Conservation (phyloP, 495 filamentous ascomycete genomes). For the Aspergillus sparsus region DNA sequence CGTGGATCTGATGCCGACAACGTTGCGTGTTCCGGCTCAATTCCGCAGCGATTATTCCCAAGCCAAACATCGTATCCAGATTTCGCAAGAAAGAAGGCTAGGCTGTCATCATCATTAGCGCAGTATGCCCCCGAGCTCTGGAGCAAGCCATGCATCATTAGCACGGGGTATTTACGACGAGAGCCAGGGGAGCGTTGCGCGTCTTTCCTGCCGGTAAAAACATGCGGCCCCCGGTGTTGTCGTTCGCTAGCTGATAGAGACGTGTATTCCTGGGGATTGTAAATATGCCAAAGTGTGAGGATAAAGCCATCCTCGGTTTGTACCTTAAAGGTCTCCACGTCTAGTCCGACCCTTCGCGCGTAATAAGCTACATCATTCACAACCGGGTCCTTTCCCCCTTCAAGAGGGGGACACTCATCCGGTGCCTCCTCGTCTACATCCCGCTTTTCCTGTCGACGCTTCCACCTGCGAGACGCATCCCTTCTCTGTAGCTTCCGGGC, state of each 20-base stretch:
- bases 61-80: slow-evolving; percentile 96
- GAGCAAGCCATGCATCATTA: slow-evolving; percentile 85
- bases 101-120: slow-evolving; percentile 82
- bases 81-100: slow-evolving; percentile 92
- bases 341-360: slow-evolving; percentile 82
- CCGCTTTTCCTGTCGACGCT: slow-evolving; percentile 43
- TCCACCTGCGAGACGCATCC: slow-evolving; percentile 63
- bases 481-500: slow-evolving; percentile 52
- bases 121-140: slow-evolving; percentile 90
- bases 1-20: slow-evolving; percentile 75
- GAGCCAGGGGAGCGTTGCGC: slow-evolving; percentile 14
- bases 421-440: slow-evolving; percentile 38
- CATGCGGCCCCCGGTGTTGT: slow-evolving; percentile 34
- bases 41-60: slow-evolving; percentile 92
- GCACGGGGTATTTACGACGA: slow-evolving; percentile 77
- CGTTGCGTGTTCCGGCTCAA: slow-evolving; percentile 70
- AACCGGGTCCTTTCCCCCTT: slow-evolving; percentile 78
- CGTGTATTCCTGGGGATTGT: slow-evolving; percentile 74
- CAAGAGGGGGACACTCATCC: slow-evolving; percentile 66
- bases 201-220: slow-evolving; percentile 32
- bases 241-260: slow-evolving; percentile 43
- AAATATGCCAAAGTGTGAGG: slow-evolving; percentile 85
- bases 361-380: slow-evolving; percentile 84
- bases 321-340: slow-evolving; percentile 80
- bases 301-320: slow-evolving; percentile 96